Conservation (phyloP, 2,329 filamentous ascomycete genomes). For the Tolypocladium ophioglossoides region DNA sequence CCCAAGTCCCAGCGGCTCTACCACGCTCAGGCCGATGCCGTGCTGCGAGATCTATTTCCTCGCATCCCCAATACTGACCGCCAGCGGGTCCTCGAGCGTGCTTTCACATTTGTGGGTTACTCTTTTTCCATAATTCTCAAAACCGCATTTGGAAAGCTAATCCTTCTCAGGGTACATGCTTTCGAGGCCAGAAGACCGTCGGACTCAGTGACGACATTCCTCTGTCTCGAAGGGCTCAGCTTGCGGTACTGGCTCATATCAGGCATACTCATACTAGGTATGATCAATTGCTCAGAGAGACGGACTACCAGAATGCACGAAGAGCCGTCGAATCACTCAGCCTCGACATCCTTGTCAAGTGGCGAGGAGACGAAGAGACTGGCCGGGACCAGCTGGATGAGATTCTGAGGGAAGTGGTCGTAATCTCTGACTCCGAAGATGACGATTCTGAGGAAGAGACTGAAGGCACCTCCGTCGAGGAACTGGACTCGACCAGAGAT, state of each 20-base stretch:
- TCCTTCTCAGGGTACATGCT: conserved; percentile 31
- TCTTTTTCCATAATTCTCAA: background rate
- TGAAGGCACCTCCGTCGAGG: conserved; percentile 20
- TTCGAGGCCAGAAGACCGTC: conserved; percentile 44
- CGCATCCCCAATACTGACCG: conserved; percentile 56
- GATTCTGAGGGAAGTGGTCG: conserved; percentile 54
- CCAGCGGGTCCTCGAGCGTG: conserved; percentile 49
- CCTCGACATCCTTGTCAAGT: conserved; percentile 57
- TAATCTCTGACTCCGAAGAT: conserved; percentile 51
- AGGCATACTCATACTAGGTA: conserved; percentile 57
- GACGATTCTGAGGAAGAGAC: conserved; percentile 25
- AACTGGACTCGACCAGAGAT: conserved; percentile 6
- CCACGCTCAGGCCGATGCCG: conserved; percentile 50
- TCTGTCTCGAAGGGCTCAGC: conserved; percentile 51
- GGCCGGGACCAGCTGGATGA: conserved; percentile 58
- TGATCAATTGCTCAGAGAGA: conserved; percentile 48
- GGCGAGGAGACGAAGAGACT: conserved; percentile 60
- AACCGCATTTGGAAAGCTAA: conserved; percentile 6
- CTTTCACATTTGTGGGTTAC: conserved; percentile 48
- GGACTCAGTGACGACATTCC: conserved; percentile 45
- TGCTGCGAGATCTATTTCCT: conserved; percentile 53
- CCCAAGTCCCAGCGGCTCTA: conserved; percentile 49
- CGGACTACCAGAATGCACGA: conserved; percentile 47
- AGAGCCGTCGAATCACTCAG: conserved; percentile 51
- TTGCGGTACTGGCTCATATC: conserved; percentile 57